Evolutionary conservation across 2,329 filamentous ascomycete genomes (phyloP), one percentile per base, ranked within the genome.

Genomic region (Thielaviopsis ethacetica): DNA sequence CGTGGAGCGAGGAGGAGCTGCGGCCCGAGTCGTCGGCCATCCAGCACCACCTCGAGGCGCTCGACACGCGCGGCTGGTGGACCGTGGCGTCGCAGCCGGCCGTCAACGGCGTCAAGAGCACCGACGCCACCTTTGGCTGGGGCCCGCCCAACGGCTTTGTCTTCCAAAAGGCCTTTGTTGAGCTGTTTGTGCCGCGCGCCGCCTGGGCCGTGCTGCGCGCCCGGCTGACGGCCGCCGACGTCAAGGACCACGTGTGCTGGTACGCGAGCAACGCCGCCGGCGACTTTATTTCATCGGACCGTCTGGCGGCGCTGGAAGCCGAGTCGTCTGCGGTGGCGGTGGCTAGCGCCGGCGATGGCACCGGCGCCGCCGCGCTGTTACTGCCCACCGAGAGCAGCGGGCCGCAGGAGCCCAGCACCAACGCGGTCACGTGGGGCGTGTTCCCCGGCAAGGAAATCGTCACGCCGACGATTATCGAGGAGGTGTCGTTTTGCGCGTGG

Each of bases 161-260:
- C 54, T 98, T 96, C 75, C 93, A 98, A 68, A 98, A 97, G 72
- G 86, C 91, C 0, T 98, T 98, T 70, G 90, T 98, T 56, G 93
- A 98, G 70, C 89, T 97, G 73, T 98, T 98, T 76, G 74, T 95
- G 60, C 84, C 91, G 0, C 73, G 76, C 0, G 70, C 78, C 0
- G 87, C 91, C 68, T 97, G 90, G 84, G 70, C 73, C 17, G 69
- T 69, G 1, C 76, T 98, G 34, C 79, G 80, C 63, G 75, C 77
- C 3, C 79, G 81, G 61, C 79, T 97, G 52, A 68, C 71, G 57
- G 73, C 72, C 12, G 71, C 79, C 41, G 81, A 81, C 58, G 73
- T 81, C 17, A 76, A 82, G 54, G 82, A 84, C 50, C 77, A 81
- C 56, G 79, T 96, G 44, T 89, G 86, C 64, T 98, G 88, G 77